Percentiles rank a stretch among this genome's conserved stretches.
Evolutionary conservation across 176 grass and related monocot genomes (phyloP).

Genomic region (Carex scoparia): DNA sequence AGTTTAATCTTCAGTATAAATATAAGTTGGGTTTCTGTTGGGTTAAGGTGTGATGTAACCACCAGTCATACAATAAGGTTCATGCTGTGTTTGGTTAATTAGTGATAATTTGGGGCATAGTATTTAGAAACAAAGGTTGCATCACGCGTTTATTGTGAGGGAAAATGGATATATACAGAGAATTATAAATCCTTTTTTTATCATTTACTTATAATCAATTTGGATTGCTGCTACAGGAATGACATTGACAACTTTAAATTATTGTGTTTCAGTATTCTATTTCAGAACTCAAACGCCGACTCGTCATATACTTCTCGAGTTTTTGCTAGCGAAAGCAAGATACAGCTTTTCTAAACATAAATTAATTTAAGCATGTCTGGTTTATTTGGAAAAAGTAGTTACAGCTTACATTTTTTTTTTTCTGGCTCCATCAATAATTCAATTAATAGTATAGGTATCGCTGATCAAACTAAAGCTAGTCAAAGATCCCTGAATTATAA

Average conservation of each 20-base stretch:
- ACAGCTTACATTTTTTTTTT: neutral
- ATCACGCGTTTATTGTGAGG: neutral
- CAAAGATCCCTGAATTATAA: slow-evolving; percentile 20
- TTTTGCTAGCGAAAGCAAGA: neutral
- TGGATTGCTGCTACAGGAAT: neutral
- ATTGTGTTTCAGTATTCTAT: neutral
- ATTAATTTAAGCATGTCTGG: neutral
- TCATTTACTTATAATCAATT: neutral
- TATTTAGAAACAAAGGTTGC: neutral
- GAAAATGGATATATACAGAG: neutral
- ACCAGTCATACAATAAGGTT: neutral
- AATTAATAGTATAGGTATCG: neutral
- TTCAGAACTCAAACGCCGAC: neutral
- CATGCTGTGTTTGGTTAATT: neutral
- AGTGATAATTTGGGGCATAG: neutral
- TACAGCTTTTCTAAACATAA: neutral
- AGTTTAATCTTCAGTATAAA: too few relatives aligned
- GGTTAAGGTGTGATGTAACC: too few relatives aligned
- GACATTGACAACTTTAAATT: neutral
- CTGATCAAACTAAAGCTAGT: neutral
- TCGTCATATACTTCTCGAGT: neutral
- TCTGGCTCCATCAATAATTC: neutral
- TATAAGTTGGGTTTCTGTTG: too few relatives aligned
- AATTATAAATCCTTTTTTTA: neutral
- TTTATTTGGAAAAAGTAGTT: neutral